Evolutionary conservation across 495 filamentous ascomycete genomes (phyloP).

Genomic region (Xylaria intraflava): DNA sequence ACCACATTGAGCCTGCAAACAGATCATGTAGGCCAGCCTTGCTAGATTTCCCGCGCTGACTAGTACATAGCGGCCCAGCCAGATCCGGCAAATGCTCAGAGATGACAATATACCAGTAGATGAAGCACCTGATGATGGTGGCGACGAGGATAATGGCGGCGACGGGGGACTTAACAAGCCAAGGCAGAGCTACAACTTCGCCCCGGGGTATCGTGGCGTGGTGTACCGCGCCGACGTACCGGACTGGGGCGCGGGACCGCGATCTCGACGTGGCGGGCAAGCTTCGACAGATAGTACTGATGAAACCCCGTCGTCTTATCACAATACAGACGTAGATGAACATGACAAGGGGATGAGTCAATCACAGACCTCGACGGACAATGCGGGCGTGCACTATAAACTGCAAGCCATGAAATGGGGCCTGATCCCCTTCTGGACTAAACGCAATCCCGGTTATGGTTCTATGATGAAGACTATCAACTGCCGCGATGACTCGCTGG

Average conservation of each 20-base stretch:
- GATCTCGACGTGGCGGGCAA: conserved; percentile 11
- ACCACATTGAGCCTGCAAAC: background rate
- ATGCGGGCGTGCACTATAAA: conserved; percentile 54
- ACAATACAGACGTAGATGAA: conserved; percentile 2
- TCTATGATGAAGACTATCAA: conserved; percentile 85
- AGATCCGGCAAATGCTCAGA: conserved; percentile 63
- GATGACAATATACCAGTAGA: conserved; percentile 70
- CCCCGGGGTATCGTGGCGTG: conserved; percentile 76
- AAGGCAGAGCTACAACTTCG: conserved; percentile 85
- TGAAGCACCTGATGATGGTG: conserved; percentile 52
- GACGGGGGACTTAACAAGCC: conserved; percentile 45
- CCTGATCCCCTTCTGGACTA: conserved; percentile 86
- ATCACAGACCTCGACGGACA: background rate
- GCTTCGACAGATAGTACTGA: conserved; percentile 6
- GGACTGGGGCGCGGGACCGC: conserved; percentile 44
- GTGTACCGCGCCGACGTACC: conserved; percentile 76
- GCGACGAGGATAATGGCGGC: conserved; percentile 44
- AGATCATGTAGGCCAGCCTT: too few species aligned
- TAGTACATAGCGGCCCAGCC: conserved; percentile 48
- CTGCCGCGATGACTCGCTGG: conserved; percentile 83
- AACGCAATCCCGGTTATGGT: conserved; percentile 68
- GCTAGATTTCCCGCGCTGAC: conserved; percentile 6
- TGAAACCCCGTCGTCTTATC: conserved; percentile 11
- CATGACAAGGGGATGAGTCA: conserved; percentile 7
- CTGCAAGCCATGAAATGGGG: conserved; percentile 65